These are phyloP conservation scores for Talaromyces funiculosus DNA, from an alignment of 2,329 filamentous ascomycete genomes.

Conservation along the genomic window DNA sequence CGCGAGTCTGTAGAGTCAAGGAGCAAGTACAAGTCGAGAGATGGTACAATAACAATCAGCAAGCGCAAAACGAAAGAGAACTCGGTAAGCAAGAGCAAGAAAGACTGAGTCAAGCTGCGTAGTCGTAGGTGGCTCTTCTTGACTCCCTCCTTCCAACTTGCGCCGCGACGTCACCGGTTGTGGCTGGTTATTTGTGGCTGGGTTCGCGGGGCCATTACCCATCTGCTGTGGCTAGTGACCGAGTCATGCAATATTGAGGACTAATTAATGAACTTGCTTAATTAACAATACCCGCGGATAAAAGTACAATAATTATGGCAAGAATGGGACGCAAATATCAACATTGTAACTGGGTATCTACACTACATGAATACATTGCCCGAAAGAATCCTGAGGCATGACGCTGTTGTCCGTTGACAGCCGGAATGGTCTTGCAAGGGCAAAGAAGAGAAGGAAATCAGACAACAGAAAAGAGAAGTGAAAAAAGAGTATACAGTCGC, in stretches of 20 bases:
- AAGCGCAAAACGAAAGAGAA: not conserved
- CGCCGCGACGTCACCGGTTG: constrained; percentile 2
- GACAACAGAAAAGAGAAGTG: constrained; percentile 10
- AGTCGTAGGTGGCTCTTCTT: not conserved
- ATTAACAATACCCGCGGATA: too few relatives aligned
- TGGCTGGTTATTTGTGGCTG: not conserved
- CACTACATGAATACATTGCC: constrained; percentile 13
- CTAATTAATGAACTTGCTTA: not conserved
- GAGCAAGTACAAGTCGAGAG: not conserved
- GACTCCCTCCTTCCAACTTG: not conserved
- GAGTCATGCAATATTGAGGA: not conserved
- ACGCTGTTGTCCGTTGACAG: not conserved
- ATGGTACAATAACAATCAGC: not conserved
- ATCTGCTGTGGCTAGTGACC: not conserved
- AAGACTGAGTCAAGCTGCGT: not conserved
- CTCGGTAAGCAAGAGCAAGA: too few relatives aligned
- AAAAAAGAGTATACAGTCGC: constrained; percentile 10
- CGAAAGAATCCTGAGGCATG: not conserved
- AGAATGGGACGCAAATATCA: not conserved
- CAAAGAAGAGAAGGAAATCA: not conserved
- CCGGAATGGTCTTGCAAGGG: constrained; percentile 3
- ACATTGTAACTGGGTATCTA: constrained; percentile 13
- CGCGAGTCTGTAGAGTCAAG: not conserved
- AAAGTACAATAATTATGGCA: not conserved
- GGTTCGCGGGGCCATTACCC: not conserved